Evolutionary conservation across 106 monocot species (phyloP).

Genomic region (Dioscorea zingiberensis): DNA sequence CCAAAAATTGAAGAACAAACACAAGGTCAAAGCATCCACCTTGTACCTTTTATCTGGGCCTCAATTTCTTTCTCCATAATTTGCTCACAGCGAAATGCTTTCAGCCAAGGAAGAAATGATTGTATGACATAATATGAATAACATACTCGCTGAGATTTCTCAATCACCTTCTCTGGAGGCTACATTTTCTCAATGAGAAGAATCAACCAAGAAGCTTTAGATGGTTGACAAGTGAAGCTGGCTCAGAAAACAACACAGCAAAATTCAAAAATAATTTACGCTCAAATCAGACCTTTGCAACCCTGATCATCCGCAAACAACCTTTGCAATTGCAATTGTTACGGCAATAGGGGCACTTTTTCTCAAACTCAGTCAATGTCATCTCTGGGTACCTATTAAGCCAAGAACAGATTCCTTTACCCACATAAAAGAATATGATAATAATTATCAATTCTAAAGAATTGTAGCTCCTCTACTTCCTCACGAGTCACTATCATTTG

Average conservation of each 20-base stretch:
- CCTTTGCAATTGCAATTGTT: slow-evolving; percentile 44
- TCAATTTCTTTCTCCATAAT: slow-evolving; percentile 11
- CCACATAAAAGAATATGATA: not conserved
- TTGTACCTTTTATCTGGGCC: slow-evolving; percentile 6
- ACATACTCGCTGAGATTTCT: not conserved
- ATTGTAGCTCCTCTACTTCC: too few species aligned
- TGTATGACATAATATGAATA: slow-evolving; percentile 1
- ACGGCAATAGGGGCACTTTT: slow-evolving; percentile 25
- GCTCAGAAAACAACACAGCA: too few species aligned
- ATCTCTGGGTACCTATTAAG: slow-evolving; percentile 32
- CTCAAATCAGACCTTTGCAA: slow-evolving; percentile 11
- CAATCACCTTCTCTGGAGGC: slow-evolving; percentile 10
- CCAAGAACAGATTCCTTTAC: not conserved
- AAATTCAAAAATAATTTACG: not conserved
- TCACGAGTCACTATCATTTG: too few species aligned
- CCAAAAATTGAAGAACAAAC: not conserved
- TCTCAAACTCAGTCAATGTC: slow-evolving; percentile 14
- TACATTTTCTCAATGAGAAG: not conserved
- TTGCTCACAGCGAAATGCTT: slow-evolving; percentile 5
- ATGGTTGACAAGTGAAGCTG: not conserved
- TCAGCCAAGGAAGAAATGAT: slow-evolving; percentile 5
- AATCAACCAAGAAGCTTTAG: not conserved
- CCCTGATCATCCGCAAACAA: slow-evolving; percentile 29
- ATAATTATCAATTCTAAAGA: not conserved
- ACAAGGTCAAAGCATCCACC: not conserved